Evolutionary conservation across 495 filamentous ascomycete species (phyloP).

Genomic region (Cladorrhinum samala): DNA sequence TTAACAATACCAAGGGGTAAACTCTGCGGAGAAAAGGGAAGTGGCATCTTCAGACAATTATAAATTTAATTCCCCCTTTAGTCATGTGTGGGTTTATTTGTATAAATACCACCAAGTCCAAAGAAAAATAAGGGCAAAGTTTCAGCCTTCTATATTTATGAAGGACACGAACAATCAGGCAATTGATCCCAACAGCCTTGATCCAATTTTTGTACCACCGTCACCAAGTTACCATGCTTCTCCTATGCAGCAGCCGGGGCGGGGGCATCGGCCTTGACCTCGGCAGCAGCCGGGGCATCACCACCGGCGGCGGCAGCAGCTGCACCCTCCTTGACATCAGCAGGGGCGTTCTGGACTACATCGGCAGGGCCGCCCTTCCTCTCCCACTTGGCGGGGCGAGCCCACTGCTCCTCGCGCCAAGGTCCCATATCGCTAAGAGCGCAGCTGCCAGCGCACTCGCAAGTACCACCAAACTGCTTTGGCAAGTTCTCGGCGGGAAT

Average conservation of each 20-base stretch:
- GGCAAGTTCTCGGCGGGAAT: slow-evolving; percentile 89
- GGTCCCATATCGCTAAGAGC: slow-evolving; percentile 82
- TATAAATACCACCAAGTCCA: too few species aligned
- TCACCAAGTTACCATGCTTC: background rate
- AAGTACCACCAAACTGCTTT: slow-evolving; percentile 75
- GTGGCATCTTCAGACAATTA: too few species aligned
- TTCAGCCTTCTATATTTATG: too few species aligned
- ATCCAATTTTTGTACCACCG: background rate
- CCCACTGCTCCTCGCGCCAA: slow-evolving; percentile 78
- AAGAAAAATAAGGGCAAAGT: too few species aligned
- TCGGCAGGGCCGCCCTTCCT: slow-evolving; percentile 16
- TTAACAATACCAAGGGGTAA: too few species aligned
- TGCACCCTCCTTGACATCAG: slow-evolving; percentile 20
- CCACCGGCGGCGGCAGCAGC: slow-evolving; percentile 12
- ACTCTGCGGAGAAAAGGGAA: too few species aligned
- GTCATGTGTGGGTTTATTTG: too few species aligned
- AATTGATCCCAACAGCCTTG: background rate
- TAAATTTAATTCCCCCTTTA: too few species aligned
- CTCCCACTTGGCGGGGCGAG: slow-evolving; percentile 65
- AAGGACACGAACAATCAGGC: background rate
- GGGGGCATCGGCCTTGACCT: slow-evolving; percentile 23
- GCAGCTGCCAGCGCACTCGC: slow-evolving; percentile 79
- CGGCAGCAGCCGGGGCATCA: slow-evolving; percentile 2
- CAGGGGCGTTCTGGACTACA: slow-evolving; percentile 20
- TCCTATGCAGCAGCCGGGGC: slow-evolving; percentile 30